Evolutionary conservation across 306 rosid species (phyloP), one percentile per base, ranked within the genome.

Genomic region (Luffa acutangula): DNA sequence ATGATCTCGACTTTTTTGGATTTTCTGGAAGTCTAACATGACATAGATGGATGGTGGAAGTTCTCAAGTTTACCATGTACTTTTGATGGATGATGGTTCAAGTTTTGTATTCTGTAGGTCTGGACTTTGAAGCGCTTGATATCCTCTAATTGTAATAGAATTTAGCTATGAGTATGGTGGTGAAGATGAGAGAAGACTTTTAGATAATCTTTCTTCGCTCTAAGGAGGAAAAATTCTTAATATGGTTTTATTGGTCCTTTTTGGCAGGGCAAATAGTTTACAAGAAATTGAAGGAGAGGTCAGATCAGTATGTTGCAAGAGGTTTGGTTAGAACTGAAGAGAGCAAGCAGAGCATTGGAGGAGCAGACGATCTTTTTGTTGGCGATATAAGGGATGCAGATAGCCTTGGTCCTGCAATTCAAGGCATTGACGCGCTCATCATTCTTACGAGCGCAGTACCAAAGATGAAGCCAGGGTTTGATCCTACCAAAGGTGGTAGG

Each of bases 381-480:
- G 98, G 97, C 25, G 98, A 95, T 86, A 89, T 95, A 72, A 92
- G 92, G 86, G 88, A 91, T 82, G 72, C 86, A 21, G 87, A 72
- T 79, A 86, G 88, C 83, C 78, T 95, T 81, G 84, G 81, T 81
- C 92, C 97, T 81, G 98, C 95, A 18, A 79, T 91, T 79, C 89
- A 92, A 91, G 98, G 97, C 54, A 58, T 88, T 2, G 91, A 95
- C 79, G 85, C 92, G 57, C 97, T 95, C 36, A 71, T 95, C 65
- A 92, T 95, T 83, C 97, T 95, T 79, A 95, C 97, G 9, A 95
- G 98, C 62, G 97, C 92, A 17, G 93, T 87, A 53, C 98, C 98
- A 1, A 73, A 72, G 79, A 88, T 92, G 90, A 95, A 91, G 80
- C 90, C 97, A 2, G 98, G 96, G 21, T 95, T 84, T 76, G 97